Evolutionary conservation across 768 basidiomycete species (phyloP).

Genomic region (Neoboletus magnificus): DNA sequence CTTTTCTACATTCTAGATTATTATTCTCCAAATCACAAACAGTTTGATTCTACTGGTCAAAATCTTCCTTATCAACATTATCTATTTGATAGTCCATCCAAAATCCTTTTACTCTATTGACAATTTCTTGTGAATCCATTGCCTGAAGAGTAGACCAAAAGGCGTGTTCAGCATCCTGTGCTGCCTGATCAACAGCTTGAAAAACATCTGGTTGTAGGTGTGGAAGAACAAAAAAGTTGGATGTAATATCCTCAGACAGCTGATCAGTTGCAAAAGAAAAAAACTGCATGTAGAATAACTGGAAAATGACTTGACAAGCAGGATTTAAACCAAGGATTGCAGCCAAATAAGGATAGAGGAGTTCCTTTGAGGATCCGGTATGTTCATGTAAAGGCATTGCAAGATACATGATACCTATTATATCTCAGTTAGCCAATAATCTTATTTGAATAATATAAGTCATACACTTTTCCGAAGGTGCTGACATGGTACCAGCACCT

Average conservation of each 20-base stretch:
- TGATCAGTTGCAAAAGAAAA: slow-evolving; percentile 7
- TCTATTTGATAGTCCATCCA: slow-evolving; percentile 5
- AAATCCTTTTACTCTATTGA: background rate
- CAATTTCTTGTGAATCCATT: background rate
- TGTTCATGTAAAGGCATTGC: slow-evolving; percentile 43
- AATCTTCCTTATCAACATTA: background rate
- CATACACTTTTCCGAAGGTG: slow-evolving; percentile 66
- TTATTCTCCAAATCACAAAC: no score
- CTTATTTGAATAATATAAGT: background rate
- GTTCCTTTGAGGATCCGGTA: slow-evolving; percentile 33
- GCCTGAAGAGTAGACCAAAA: slow-evolving; percentile 42
- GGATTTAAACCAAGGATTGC: slow-evolving; percentile 35
- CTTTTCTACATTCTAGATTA: no score
- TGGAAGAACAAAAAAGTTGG: slow-evolving; percentile 22
- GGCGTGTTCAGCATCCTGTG: slow-evolving; percentile 52
- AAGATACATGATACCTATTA: slow-evolving; percentile 58
- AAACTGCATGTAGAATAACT: slow-evolving; percentile 54
- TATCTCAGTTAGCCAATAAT: slow-evolving; percentile 1
- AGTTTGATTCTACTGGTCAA: background rate
- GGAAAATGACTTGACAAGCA: slow-evolving; percentile 38
- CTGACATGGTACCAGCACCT: slow-evolving; percentile 70
- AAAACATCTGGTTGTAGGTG: slow-evolving; percentile 37
- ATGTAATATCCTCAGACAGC: background rate
- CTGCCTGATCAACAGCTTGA: slow-evolving; percentile 55
- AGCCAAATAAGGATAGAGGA: slow-evolving; percentile 54